Evolutionary conservation across 2,329 filamentous ascomycete species (phyloP), one percentile per base, ranked within the genome.

Genomic region (Aspergillus intermedius): DNA sequence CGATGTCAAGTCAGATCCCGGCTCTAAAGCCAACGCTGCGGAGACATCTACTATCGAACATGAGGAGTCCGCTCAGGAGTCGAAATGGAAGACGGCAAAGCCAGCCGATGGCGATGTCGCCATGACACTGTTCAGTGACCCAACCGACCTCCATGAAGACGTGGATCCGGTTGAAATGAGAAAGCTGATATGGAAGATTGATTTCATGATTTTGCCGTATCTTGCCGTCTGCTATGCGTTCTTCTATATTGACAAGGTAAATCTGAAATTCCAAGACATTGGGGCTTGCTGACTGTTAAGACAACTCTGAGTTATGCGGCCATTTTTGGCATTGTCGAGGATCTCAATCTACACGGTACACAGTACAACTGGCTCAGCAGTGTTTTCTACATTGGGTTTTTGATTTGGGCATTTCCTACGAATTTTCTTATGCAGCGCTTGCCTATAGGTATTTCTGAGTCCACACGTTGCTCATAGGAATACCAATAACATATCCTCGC

Each of bases 231-330:
- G 75, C 53, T 79, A 79, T 59, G 73, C 74, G 1, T 79, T 79
- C 58, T 74, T 74, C 50, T 78, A 77, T 49, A 77, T 78, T 48
- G 68, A 71, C 40, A 70, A 71, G 60, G 67, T 67, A 4, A 30
- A 30, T 10, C 52, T 50, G 5, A 15, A 10, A 4, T 13, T 22
- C 7, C 23, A 10, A 17, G n/a, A 6, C 3, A 37, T 19, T 37
- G 34, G 3, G 3, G 8, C 4, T 12, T 15, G 19, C 17, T 40
- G 9, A 35, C 13, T 35, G 15, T 35, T 15, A 22, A 82, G 68
- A 82, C 79, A 0, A 81, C 77, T 0, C 64, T 82, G 25, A 80
- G 76, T 1, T 85, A 84, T 54, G 82, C 83, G 0, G 81, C 82
- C 17, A 80, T 86, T 44, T 84, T 85, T 49, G 81, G 81, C 1